These are phyloP conservation scores for Boletus sensibilis DNA, from an alignment of 768 basidiomycete genomes.

Conservation along the genomic window DNA sequence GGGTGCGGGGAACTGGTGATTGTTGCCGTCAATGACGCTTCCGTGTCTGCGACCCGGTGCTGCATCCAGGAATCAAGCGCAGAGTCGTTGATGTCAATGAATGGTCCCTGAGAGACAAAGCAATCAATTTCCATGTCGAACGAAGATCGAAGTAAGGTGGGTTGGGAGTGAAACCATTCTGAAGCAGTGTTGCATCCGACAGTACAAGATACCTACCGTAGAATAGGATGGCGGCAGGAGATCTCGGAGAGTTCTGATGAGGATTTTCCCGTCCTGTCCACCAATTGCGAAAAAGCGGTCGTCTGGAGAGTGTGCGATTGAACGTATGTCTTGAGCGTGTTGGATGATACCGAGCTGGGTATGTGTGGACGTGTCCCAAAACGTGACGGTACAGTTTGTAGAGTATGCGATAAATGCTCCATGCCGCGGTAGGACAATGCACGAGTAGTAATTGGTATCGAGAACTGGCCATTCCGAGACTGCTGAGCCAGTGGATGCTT, in stretches of 20 bases:
- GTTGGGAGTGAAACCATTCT: no score
- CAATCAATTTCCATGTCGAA: neutral
- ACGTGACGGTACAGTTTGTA: no score
- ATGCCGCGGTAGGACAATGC: no score
- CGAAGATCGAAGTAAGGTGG: neutral
- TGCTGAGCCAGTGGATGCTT: neutral
- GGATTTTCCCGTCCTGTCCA: neutral
- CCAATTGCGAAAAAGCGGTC: neutral
- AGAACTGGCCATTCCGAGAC: neutral
- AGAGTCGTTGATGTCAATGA: neutral
- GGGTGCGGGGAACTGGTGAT: no score
- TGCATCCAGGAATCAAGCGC: neutral
- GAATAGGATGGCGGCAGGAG: neutral
- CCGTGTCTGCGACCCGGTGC: no score
- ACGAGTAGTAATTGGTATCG: no score
- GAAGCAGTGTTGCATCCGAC: neutral
- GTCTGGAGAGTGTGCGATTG: slow-evolving; percentile 1
- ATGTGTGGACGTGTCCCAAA: no score
- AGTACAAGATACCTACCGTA: neutral
- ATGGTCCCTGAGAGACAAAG: neutral
- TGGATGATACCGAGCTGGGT: no score
- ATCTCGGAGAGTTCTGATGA: neutral
- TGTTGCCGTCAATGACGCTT: no score
- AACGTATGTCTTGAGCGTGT: neutral
- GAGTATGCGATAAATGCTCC: no score